These are phyloP conservation scores for Thermomyces lanuginosus DNA, from an alignment of 2,329 filamentous ascomycete species.

Conservation along the genomic window DNA sequence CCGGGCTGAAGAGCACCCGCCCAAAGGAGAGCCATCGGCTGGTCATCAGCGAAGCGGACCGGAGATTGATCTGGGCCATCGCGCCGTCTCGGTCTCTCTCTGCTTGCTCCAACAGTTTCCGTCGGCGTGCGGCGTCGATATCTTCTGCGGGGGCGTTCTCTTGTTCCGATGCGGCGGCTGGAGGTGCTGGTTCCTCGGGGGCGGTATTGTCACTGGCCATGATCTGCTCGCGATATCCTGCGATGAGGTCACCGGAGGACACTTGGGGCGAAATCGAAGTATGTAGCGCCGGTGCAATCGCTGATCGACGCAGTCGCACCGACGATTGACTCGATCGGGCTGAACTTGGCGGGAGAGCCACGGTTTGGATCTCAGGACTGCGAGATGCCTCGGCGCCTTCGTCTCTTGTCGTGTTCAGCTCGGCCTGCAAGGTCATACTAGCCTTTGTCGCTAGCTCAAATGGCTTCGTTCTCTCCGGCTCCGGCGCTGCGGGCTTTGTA, in stretches of 20 bases:
- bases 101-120: constrained; percentile 19
- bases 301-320: constrained; percentile 32
- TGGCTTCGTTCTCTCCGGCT: constrained; percentile 11
- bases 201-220: constrained; percentile 11
- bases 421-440: constrained; percentile 23
- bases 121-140: no score
- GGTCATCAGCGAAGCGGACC: constrained; percentile 35
- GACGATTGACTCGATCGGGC: constrained; percentile 18
- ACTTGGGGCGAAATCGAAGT: constrained; percentile 34
- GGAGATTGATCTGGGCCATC: constrained; percentile 29
- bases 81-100: constrained; percentile 27
- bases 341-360: constrained; percentile 11
- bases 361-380: no score
- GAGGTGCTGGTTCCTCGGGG: constrained; percentile 9
- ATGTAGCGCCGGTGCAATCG: constrained; percentile 35
- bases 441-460: constrained; percentile 24
- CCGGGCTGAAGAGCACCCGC: constrained; percentile 34
- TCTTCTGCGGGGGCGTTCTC: no score
- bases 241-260: constrained; percentile 38
- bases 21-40: constrained; percentile 36
- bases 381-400: background rate
- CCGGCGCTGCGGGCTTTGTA: constrained; percentile 10
- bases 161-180: no score
- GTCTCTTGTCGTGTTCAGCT: constrained; percentile 12
- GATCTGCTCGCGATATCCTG: constrained; percentile 30